phyloP scores from a whole-genome alignment of 345 rosid species.

The Hypericum androsaemum region DNA sequence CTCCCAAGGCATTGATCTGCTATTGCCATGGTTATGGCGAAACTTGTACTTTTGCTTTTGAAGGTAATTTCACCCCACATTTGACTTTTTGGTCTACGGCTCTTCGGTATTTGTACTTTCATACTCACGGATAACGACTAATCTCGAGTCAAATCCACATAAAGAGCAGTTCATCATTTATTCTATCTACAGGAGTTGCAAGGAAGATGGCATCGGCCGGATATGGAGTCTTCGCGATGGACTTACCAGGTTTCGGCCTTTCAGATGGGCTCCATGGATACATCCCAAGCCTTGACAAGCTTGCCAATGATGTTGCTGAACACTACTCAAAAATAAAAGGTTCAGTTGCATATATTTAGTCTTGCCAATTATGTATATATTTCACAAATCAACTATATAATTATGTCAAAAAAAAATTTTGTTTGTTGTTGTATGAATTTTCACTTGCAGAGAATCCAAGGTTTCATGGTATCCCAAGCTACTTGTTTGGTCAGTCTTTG shows the following conservation, averaged over 20 bases:
- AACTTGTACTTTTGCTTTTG: slow-evolving; percentile 19
- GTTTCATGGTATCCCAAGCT: slow-evolving; percentile 49
- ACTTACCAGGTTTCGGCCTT: slow-evolving; percentile 90
- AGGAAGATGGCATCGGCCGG: slow-evolving; percentile 83
- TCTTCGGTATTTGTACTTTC: too few relatives aligned
- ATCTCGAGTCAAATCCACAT: too few relatives aligned
- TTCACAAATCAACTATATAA: too few relatives aligned
- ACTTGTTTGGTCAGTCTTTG: slow-evolving; percentile 86
- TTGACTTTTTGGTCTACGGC: too few relatives aligned
- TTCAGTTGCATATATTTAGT: slow-evolving; percentile 5
- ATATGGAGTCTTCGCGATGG: slow-evolving; percentile 90
- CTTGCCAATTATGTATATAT: background rate
- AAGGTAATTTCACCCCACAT: slow-evolving; percentile 8
- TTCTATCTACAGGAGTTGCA: slow-evolving; percentile 54
- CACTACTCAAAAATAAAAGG: slow-evolving; percentile 78
- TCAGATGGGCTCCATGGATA: slow-evolving; percentile 89
- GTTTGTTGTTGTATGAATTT: slow-evolving; percentile 6
- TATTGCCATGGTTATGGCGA: slow-evolving; percentile 24
- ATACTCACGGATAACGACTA: too few relatives aligned
- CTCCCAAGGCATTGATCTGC: slow-evolving; percentile 19
- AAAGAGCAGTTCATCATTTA: too few relatives aligned
- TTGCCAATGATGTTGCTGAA: slow-evolving; percentile 79
- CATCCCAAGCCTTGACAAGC: slow-evolving; percentile 65
- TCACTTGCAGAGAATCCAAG: slow-evolving; percentile 48
- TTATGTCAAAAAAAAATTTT: too few relatives aligned